Conservation (phyloP, 2,329 filamentous ascomycete genomes). For the Ophiocordyceps camponoti-leonardi region DNA sequence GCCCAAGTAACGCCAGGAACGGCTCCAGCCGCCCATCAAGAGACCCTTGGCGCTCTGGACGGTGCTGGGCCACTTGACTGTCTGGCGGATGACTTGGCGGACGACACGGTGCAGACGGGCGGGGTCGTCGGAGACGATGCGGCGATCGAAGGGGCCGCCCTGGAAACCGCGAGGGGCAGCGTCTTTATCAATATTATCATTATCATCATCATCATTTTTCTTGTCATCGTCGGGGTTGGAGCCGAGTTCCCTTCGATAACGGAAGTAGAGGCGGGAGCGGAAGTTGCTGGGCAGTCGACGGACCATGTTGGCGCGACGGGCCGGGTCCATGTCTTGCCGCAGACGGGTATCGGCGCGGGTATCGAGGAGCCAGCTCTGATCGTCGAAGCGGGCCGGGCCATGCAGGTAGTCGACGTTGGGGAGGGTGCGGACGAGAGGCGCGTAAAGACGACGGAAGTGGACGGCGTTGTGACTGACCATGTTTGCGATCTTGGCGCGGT, state of each 20-base stretch:
- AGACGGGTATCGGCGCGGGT: slow-evolving; percentile 46
- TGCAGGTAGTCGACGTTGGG: slow-evolving; percentile 68
- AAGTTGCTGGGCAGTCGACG: slow-evolving; percentile 75
- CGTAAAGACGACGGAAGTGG: slow-evolving; percentile 84
- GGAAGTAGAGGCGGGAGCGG: slow-evolving; percentile 79
- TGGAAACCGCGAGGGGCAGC: slow-evolving; percentile 30
- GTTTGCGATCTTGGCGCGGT: slow-evolving; percentile 82
- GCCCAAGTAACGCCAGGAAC: slow-evolving; percentile 56
- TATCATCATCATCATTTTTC: slow-evolving; percentile 50
- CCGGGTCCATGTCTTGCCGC: slow-evolving; percentile 80
- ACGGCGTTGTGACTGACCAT: slow-evolving; percentile 84
- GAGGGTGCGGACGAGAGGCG: slow-evolving; percentile 72
- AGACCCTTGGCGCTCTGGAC: slow-evolving; percentile 73
- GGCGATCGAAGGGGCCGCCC: slow-evolving; percentile 70
- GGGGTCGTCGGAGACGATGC: slow-evolving; percentile 56
- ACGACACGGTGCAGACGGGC: slow-evolving; percentile 54
- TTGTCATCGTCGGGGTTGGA: slow-evolving; percentile 64
- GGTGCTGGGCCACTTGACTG: slow-evolving; percentile 83
- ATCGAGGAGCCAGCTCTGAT: slow-evolving; percentile 22
- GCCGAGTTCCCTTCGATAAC: slow-evolving; percentile 79
- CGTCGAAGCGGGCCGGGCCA: slow-evolving; percentile 24
- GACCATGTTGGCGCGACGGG: slow-evolving; percentile 90
- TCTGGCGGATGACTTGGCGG: slow-evolving; percentile 63
- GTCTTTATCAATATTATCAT: slow-evolving; percentile 35
- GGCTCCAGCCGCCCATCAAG: slow-evolving; percentile 56